These are phyloP conservation scores for Parmelia sp. DNA, from an alignment of 495 filamentous ascomycete species.

Conservation along the genomic window DNA sequence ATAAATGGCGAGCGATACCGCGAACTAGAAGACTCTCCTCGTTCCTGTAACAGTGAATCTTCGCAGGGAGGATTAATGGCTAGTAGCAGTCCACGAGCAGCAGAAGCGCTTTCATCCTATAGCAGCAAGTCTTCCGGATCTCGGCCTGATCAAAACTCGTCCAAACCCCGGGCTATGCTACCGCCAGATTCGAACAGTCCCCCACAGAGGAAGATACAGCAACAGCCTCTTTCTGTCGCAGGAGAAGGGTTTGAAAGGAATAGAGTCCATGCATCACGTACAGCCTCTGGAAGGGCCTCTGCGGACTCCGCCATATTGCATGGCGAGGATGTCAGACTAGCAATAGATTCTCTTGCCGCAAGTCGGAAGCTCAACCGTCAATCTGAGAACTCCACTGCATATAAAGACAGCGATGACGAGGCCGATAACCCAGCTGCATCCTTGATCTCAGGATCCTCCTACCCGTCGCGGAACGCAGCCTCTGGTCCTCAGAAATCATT, in stretches of 20 bases:
- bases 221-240: constrained; percentile 21
- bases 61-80: constrained; percentile 57
- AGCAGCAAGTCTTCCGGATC: constrained; percentile 32
- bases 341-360: constrained; percentile 56
- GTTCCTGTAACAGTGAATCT: constrained; percentile 63
- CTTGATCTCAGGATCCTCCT: constrained; percentile 10
- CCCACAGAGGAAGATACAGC: constrained; percentile 12
- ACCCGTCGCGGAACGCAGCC: constrained; percentile 13
- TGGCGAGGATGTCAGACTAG: constrained; percentile 63
- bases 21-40: constrained; percentile 52
- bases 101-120: constrained; percentile 26
- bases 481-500: constrained; percentile 2
- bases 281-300: constrained; percentile 42
- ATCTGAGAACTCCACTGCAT: constrained; percentile 4
- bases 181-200: constrained; percentile 13
- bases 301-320: constrained; percentile 43
- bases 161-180: constrained; percentile 18
- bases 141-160: constrained; percentile 25
- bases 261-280: constrained; percentile 40
- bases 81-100: constrained; percentile 29
- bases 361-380: constrained; percentile 28
- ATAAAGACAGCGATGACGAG: constrained; percentile 23
- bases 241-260: constrained; percentile 45
- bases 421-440: constrained; percentile 18
- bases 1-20: constrained; percentile 52